Percentiles rank a stretch among this genome's conserved stretches.
phyloP scores from a whole-genome alignment of 2,329 filamentous ascomycete species.

The Didymosphaeria variabile region DNA sequence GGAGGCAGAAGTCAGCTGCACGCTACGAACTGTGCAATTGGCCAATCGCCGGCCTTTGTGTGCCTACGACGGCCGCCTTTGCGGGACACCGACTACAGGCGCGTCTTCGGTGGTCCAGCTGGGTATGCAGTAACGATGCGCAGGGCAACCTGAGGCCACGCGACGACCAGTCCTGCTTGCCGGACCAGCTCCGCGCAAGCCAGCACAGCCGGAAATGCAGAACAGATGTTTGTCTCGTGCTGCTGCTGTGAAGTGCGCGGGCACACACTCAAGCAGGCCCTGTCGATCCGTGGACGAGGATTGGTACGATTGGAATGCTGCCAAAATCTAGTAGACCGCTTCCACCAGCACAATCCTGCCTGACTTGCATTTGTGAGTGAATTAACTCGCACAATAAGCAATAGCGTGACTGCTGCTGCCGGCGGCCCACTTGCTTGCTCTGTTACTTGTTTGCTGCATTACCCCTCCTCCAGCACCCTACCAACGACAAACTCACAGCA shows the following conservation, averaged over 20 bases:
- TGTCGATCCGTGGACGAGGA: conserved; percentile 33
- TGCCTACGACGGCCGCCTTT: conserved; percentile 13
- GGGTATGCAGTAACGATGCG: conserved; percentile 5
- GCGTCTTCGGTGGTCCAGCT: conserved; percentile 5
- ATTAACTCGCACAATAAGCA: conserved; percentile 35
- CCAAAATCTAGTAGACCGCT: no score
- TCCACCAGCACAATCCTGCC: conserved; percentile 2
- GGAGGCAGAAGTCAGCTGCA: conserved; percentile 26
- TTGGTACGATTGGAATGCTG: no score
- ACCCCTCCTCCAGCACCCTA: conserved; percentile 37
- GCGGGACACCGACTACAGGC: conserved; percentile 13
- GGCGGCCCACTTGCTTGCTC: conserved; percentile 32
- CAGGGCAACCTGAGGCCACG: conserved; percentile 11
- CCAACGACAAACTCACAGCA: conserved; percentile 16
- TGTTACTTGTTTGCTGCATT: conserved; percentile 46
- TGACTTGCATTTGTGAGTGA: conserved; percentile 26
- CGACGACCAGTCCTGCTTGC: conserved; percentile 3
- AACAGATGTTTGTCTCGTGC: neutral
- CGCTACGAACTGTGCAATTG: conserved; percentile 26
- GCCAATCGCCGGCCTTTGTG: conserved; percentile 27
- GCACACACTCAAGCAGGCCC: conserved; percentile 23
- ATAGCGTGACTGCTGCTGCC: conserved; percentile 35
- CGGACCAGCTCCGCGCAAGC: conserved; percentile 6
- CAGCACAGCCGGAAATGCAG: neutral
- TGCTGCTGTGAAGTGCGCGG: conserved; percentile 7